Evolutionary conservation across 108 stramenopile genomes (phyloP), one percentile per base, ranked within the genome.

Genomic region (Pseudonitzschia multiseries): DNA sequence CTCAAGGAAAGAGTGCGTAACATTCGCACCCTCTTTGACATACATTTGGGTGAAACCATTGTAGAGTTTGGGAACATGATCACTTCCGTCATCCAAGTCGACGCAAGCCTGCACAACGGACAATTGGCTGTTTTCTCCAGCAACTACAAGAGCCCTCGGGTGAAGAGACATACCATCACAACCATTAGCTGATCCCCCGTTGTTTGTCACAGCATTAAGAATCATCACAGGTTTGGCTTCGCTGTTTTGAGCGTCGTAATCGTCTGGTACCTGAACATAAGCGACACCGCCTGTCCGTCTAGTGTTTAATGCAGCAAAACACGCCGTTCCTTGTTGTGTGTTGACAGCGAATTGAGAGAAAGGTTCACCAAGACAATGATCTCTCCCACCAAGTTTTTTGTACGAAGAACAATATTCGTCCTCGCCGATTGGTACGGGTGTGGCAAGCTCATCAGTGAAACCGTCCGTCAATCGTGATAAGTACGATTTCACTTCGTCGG

Each of bases 21-120:
- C 77, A 59, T 93, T 88, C 41, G 91, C 90, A 70, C 72, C 80
- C 31, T 78, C 79, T 27, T 90, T 84, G 31, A 96, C 81, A 69
- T 84, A 91, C 21, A 93, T 65, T 79, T 96, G 95, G 18, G 91
- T 93, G 73, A 79, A 89, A 20, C 93, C 93, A 83, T 96, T 96
- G 85, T 87, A 85, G 29, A 96, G 73, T 57, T 84, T 91, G n/a
- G 91, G 77, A 68, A 70, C 48, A 13, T 73, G 66, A 24, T 71
- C 51, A 33, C 68, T 82, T 22, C 59, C 48, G 8, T 77, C 83
- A 60, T 88, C 82, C 36, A 96, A 71, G 79, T 96, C 95, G 43
- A 96, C 86, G 51, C 72, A 78, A 28, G 82, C 79, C 79, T 96
- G 93, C 26, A 93, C 84, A 31, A 96, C 57, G 1, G 89, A 88